Evolutionary conservation across 371 early-diverging fungal species (phyloP), one percentile per base, ranked within the genome.

Genomic region (Blyttiomyces sp.): DNA sequence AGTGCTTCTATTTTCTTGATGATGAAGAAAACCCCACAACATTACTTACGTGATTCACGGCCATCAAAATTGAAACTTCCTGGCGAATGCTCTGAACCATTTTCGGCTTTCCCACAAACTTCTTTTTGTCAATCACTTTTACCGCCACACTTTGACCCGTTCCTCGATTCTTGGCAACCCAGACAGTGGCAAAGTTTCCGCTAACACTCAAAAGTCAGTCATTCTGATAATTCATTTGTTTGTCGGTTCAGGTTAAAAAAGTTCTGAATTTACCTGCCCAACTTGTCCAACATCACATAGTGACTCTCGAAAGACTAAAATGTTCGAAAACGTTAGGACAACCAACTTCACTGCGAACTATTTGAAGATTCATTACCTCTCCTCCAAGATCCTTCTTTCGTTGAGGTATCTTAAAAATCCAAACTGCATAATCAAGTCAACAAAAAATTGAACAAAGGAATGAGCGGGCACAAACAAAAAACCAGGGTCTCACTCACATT

Each of bases 11-110:
- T n/a, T n/a, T n/a, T n/a, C n/a, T n/a, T 9, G 23, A 52, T 4
- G 33, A 44, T 4, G 39, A 33, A 33, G 27, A 55, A 11, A 26
- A 28, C 5, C 9, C 9, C 26, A 53, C 0, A 36, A 26, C 36
- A 7, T 2, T 0, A 61, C 80, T 63, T 80, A 84, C 88, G 57
- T 92, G 90, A 23, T 83, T 72, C 19, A 92, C 70, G 0, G 81
- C 76, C 80, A 86, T 87, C 58, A 91, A 70, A 33, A 91, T 86
- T 2, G 81, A 69, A 39, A 88, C 84, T 61, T 93, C 93, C 23
- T 81, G 73, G 16, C 82, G 74, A 7, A 89, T 69, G 49, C 86
- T 86, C 54, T 79, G 64, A 16, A 83, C 64, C 43, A 83, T 70
- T 65, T 83, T 88, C 39, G 68, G 52, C 6, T 66, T 67, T 23